Evolutionary conservation across 1,139 yeast genomes (phyloP).

Genomic region (Debaryomyces nepalensis): DNA sequence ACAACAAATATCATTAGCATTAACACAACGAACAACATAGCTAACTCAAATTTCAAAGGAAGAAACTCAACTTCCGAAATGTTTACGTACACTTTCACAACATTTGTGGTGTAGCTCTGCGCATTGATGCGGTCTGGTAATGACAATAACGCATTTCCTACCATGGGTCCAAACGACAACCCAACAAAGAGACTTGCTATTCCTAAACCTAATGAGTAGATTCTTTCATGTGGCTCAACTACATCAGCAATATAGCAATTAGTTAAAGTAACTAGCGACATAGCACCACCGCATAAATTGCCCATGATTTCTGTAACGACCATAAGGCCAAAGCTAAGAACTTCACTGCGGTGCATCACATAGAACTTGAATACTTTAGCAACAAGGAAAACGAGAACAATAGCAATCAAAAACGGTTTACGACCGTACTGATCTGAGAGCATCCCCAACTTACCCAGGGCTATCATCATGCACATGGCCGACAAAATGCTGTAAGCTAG

Average conservation of each 20-base stretch:
- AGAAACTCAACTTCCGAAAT: conserved; percentile 27
- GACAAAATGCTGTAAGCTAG: conserved; percentile 33
- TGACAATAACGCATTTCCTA: conserved; percentile 48
- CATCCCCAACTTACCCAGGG: conserved; percentile 58
- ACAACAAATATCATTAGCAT: conserved; percentile 43
- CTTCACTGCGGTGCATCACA: conserved; percentile 35
- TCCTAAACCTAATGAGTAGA: conserved; percentile 58
- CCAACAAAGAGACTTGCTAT: conserved; percentile 66
- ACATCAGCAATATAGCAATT: conserved; percentile 71
- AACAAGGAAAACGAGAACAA: conserved; percentile 30
- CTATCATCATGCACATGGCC: conserved; percentile 39
- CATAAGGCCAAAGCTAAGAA: conserved; percentile 39
- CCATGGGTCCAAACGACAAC: conserved; percentile 64
- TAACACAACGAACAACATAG: conserved; percentile 27
- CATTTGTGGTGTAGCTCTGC: neutral
- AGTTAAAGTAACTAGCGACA: conserved; percentile 54
- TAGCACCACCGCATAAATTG: conserved; percentile 59
- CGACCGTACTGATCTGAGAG: conserved; percentile 70
- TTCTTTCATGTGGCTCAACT: conserved; percentile 57
- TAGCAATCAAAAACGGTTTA: conserved; percentile 45
- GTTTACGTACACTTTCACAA: neutral
- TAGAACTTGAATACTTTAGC: conserved; percentile 32
- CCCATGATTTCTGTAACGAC: conserved; percentile 43
- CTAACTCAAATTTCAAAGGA: conserved; percentile 38
- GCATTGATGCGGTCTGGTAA: neutral